Percentiles rank a stretch among this genome's conserved stretches.
These are phyloP conservation scores for Penicillium brasilianum DNA, from an alignment of 2,329 filamentous ascomycete species.

Conservation along the genomic window DNA sequence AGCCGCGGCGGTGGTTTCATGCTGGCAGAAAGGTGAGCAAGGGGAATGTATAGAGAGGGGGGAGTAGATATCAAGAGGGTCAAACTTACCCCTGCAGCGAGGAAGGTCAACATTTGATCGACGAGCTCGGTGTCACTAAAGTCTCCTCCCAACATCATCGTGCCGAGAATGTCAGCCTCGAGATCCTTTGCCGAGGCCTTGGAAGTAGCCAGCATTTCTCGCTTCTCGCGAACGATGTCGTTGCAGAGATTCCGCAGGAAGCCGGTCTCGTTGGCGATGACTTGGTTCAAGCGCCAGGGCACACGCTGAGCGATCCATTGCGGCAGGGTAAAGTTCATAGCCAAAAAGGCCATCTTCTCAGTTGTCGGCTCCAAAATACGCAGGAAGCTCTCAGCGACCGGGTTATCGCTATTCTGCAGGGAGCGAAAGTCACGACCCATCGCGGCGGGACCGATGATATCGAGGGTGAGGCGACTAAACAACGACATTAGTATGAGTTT, in stretches of 20 bases:
- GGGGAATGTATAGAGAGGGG: neutral
- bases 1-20: conserved; percentile 62
- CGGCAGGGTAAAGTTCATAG: conserved; percentile 55
- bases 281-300: conserved; percentile 45
- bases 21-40: conserved; percentile 25
- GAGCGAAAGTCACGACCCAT: conserved; percentile 63
- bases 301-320: conserved; percentile 56
- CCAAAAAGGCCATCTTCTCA: conserved; percentile 50
- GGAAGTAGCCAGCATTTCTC: conserved; percentile 29
- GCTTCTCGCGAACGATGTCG: conserved; percentile 44
- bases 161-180: conserved; percentile 46
- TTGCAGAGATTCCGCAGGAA: conserved; percentile 41
- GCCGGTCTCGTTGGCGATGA: conserved; percentile 37
- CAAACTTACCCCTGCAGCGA: conserved; percentile 44
- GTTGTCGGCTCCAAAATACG: conserved; percentile 55
- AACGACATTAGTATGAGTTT: neutral
- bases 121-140: conserved; percentile 48
- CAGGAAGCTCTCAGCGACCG: conserved; percentile 59
- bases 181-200: conserved; percentile 47
- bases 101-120: conserved; percentile 50
- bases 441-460: conserved; percentile 63
- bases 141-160: conserved; percentile 45
- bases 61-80: no score
- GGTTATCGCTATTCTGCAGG: conserved; percentile 56
- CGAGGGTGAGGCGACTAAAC: conserved; percentile 57